Evolutionary conservation across 345 rosid species (phyloP), one percentile per base, ranked within the genome.

Genomic region (Fremontodendron californicum): DNA sequence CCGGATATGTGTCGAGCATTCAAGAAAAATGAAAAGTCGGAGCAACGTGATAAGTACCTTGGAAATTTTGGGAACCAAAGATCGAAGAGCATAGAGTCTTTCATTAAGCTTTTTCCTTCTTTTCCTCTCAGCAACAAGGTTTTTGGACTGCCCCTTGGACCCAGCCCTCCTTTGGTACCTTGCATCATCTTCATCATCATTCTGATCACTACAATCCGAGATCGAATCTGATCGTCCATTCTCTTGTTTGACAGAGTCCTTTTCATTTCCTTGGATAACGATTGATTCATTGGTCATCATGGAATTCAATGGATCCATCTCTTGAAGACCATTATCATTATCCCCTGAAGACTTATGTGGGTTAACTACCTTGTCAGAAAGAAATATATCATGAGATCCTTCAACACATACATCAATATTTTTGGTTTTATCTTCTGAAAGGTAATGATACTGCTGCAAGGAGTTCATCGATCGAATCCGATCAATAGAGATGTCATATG

Each of bases 61-160:
- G 4, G 96, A 88, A 40, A 95, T 93, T 9, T 55, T 91, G 6
- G 99, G 99, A 80, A 96, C 98, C 78, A 96, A 78, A 0, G 98
- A 84, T 2, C 99, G 83, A 23, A 93, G 97, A 65, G 88, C 82
- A 9, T 89, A 92, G 76, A 96, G 94, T 82, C 96, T 89, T 31
- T 92, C 98, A 37, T 96, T 96, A 74, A 96, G 92, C 86, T 90
- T 96, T 81, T 91, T 96, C 86, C 99, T 90, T 68, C 98, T 90
- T 79, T 81, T 87, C 85, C 98, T 86, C 87, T 96, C 99, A 72
- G 99, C 98, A 67, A 82, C 75, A 49, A 96, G 92, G 82, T 96
- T 96, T 80, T 93, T 96, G 0, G 96, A 87, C 77, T 84, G 86
- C 31, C 78, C 86, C 78, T 42, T 46, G 73, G 57, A 46, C 12